Evolutionary conservation across 768 basidiomycete species (phyloP), one percentile per base, ranked within the genome.

Genomic region (Boletus fagicola): DNA sequence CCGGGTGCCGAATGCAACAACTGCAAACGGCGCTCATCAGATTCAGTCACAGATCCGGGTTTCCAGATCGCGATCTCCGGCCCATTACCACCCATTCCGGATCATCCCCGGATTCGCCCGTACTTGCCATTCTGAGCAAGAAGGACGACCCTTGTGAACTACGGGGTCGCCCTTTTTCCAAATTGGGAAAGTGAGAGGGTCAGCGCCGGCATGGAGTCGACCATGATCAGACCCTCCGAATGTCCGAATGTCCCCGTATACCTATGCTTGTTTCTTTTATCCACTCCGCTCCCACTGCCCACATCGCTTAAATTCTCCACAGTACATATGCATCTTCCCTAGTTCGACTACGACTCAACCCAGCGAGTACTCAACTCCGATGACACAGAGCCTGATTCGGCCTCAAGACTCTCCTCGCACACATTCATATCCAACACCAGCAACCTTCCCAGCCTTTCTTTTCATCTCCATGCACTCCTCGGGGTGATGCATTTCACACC

Each of bases 1-100:
- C 69, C 71, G 68, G 70, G 70, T 74, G 72, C 71, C 72, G 72
- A 72, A 59, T 26, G 70, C 64, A 70, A 71, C 69, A 71, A 59
- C 62, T 58, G 54, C 69, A 72, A 73, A 73, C 72, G 68, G 72
- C 68, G 70, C 70, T 70, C 71, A 61, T 67, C 67, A 71, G 67
- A 69, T 71, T 64, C 54, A 59, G 58, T 57, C 43, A 38, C 58
- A 72, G 71, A 71, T 72, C 64, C 61, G 33, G 65, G 62, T 68
- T 49, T 20, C 28, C 20, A 65, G 60, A 60, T 66, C 51, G 15
- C 53, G 56, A 62, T 63, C 49, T 50, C 55, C 35, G 30, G 38
- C 35, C 54, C 45, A 49, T 12, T 35, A 24, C 31, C 36, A 20
- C 26, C 43, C 40, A 47, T 66, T 51, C 68, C 65, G 70, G 67